Evolutionary conservation across 2,329 filamentous ascomycete species (phyloP).

Genomic region (Calonectria honghensis): DNA sequence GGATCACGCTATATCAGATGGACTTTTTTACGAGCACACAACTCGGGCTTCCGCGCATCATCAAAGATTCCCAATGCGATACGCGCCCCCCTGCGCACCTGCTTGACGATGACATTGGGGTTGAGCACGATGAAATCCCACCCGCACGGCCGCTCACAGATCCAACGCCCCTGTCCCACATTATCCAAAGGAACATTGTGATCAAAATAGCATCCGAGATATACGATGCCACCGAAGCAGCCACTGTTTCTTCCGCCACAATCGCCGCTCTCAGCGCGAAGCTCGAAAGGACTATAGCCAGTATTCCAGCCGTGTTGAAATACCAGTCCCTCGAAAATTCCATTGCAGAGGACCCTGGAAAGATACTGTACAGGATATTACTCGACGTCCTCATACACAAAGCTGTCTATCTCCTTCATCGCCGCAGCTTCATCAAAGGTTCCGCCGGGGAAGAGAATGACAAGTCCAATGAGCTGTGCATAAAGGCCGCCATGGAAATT

Average conservation of each 20-base stretch:
- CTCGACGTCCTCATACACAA: conserved; percentile 37
- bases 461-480: conserved; percentile 29
- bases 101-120: conserved; percentile 29
- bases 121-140: conserved; percentile 28
- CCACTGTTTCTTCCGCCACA: background rate
- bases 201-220: conserved; percentile 35
- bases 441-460: background rate
- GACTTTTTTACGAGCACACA: conserved; percentile 50
- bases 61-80: conserved; percentile 47
- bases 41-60: conserved; percentile 45
- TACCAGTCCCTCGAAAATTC: conserved; percentile 32
- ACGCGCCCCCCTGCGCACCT: conserved; percentile 37
- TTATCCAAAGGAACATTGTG: conserved; percentile 29
- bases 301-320: conserved; percentile 18
- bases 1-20: conserved; percentile 46
- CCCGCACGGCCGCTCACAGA: conserved; percentile 28
- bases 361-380: conserved; percentile 29
- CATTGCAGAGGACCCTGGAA: conserved; percentile 24
- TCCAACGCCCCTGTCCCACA: conserved; percentile 11
- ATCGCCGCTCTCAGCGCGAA: conserved; percentile 25
- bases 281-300: conserved; percentile 12
- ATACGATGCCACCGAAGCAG: conserved; percentile 37
- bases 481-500: conserved; percentile 43
- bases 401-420: conserved; percentile 37
- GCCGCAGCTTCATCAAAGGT: conserved; percentile 33